Conservation (phyloP, 1,139 yeast species). For the Hyphopichia pseudoburtonii region DNA sequence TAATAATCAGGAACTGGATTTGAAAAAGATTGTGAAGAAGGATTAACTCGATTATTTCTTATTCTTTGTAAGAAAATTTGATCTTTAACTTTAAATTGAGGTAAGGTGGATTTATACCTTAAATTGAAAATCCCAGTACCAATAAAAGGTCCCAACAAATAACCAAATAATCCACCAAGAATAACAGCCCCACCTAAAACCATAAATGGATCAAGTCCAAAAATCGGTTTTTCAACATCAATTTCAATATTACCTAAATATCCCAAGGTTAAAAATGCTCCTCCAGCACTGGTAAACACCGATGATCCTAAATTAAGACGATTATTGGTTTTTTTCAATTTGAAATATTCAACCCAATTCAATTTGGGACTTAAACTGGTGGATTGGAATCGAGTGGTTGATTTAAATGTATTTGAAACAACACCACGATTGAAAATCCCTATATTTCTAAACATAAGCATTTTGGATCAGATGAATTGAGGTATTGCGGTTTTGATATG, state of each 20-base stretch:
- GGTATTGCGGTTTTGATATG: too few relatives aligned
- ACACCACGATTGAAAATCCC: conserved; percentile 15
- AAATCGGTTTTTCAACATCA: conserved; percentile 76
- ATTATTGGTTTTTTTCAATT: conserved; percentile 73
- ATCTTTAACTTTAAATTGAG: conserved; percentile 59
- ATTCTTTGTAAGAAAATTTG: conserved; percentile 72
- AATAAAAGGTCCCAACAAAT: conserved; percentile 76
- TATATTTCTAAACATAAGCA: conserved; percentile 13
- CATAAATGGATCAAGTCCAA: conserved; percentile 86
- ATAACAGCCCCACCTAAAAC: conserved; percentile 68
- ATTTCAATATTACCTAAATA: conserved; percentile 78
- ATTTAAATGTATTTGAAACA: conserved; percentile 20
- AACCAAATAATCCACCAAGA: conserved; percentile 76
- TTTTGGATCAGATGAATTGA: neutral
- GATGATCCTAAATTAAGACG: conserved; percentile 69
- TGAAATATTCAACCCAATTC: conserved; percentile 80
- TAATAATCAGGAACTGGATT: conserved; percentile 98
- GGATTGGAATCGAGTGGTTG: neutral
- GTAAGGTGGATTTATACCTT: conserved; percentile 47
- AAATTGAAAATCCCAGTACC: conserved; percentile 71
- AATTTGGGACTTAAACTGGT: neutral
- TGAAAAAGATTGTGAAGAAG: conserved; percentile 85
- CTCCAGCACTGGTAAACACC: conserved; percentile 61
- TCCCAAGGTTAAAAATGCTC: conserved; percentile 72
- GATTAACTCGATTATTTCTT: conserved; percentile 81